These are phyloP conservation scores for Besnoitia besnoiti DNA, from an alignment of 169 alveolate species.

Conservation along the genomic window DNA sequence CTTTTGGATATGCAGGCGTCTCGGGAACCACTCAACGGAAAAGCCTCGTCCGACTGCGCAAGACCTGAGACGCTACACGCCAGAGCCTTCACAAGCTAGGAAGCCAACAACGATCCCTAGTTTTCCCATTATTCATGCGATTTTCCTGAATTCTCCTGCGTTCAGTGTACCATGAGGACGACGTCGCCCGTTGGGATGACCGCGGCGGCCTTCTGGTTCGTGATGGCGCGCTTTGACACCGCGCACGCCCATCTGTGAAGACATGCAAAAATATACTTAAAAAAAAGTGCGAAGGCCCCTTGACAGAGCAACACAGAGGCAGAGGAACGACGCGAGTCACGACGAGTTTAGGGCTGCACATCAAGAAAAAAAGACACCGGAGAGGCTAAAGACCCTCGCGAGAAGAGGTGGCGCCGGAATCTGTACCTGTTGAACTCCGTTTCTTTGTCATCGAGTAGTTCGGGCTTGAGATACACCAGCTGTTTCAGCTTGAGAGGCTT, in stretches of 20 bases:
- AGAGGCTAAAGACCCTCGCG: not conserved
- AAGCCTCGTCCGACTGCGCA: no score
- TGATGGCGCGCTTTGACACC: slow-evolving; percentile 46
- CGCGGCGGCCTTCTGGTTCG: slow-evolving; percentile 65
- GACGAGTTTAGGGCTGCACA: no score
- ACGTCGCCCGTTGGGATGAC: slow-evolving; percentile 54
- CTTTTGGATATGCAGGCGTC: no score
- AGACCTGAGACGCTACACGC: no score
- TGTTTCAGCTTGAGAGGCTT: slow-evolving; percentile 80
- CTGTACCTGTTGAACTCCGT: slow-evolving; percentile 36
- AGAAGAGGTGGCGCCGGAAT: not conserved
- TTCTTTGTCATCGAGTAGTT: slow-evolving; percentile 53
- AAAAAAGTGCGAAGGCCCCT: not conserved
- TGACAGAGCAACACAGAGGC: not conserved
- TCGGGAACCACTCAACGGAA: no score
- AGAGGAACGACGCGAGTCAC: no score
- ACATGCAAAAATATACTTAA: no score
- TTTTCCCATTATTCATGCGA: no score
- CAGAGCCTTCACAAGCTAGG: no score
- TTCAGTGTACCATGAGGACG: slow-evolving; percentile 39
- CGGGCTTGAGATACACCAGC: slow-evolving; percentile 81
- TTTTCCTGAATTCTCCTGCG: no score
- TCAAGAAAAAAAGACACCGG: not conserved
- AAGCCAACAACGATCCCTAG: no score
- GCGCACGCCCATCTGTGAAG: slow-evolving; percentile 60